Evolutionary conservation across 1,139 yeast genomes (phyloP), one percentile per base, ranked within the genome.

Genomic region (Lodderomyces parapsilosis): DNA sequence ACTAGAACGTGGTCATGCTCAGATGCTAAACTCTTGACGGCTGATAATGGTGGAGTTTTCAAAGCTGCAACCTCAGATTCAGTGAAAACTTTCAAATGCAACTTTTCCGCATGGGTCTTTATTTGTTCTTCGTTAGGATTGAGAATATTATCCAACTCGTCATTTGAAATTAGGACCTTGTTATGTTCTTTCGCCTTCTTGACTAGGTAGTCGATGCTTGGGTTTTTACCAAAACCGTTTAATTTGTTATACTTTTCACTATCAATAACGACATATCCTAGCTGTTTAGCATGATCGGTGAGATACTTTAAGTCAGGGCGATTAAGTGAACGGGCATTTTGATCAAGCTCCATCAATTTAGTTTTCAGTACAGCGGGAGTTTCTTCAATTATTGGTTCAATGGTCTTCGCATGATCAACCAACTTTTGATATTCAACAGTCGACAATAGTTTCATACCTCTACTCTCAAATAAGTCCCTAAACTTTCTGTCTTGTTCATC

Each of bases 201-300:
- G 11, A 18, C 11, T 22, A 44, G 10, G 10, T 36, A 25, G 6
- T 42, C 45, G 24, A 40, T 33, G 4, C 43, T 31, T 34, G 53
- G 54, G 4, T 50, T 42, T 19, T 60, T 47, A 14, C 57, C 54
- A 13, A 48, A 41, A 41, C 57, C 51, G 2, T 55, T 57, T 41
- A 70, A 53, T 30, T 62, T 59, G 28, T 66, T 68, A 40, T 66
- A 63, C 24, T 60, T 57, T 14, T 55, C 52, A 8, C 65, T 44
- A 0, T 72, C 53, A 1, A 71, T 52, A 7, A 68, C 57, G 24
- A 63, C 62, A 37, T 62, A 54, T 6, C 71, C 74, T 30, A 65
- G 46, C 6, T 60, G 62, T 43, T 66, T 62, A 38, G 74, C 68
- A 41, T 63, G 62, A 15, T 54, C 48, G 2, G 54, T 58, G n/a